Percentiles rank a stretch among this genome's conserved stretches.
These are phyloP conservation scores for Dovyalis caffra DNA, from an alignment of 345 rosid genomes.

Conservation along the genomic window DNA sequence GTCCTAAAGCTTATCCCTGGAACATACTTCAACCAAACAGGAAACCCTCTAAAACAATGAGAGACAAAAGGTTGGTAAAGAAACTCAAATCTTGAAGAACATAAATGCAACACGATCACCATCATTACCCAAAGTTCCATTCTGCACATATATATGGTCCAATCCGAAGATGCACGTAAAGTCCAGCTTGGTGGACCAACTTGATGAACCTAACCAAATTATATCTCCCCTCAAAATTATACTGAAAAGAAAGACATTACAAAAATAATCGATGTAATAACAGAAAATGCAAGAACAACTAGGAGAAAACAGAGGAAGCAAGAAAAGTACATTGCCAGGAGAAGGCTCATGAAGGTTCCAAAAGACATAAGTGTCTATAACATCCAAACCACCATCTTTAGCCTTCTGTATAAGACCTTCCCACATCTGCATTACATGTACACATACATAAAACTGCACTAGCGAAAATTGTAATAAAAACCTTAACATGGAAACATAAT, in stretches of 20 bases:
- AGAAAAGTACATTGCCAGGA: conserved; percentile 25
- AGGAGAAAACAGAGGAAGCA: neutral
- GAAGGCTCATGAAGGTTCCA: conserved; percentile 34
- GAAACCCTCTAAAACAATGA: conserved; percentile 26
- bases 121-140: conserved; percentile 28
- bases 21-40: conserved; percentile 35
- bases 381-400: conserved; percentile 31
- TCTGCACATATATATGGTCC: conserved; percentile 31
- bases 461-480: neutral
- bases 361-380: conserved; percentile 29
- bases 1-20: conserved; percentile 31
- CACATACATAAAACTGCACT: neutral
- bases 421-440: conserved; percentile 30
- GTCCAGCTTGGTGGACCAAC: conserved; percentile 23
- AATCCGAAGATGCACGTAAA: conserved; percentile 24
- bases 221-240: conserved; percentile 31
- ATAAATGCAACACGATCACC: neutral
- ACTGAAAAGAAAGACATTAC: neutral
- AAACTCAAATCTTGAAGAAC: neutral
- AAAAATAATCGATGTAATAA: neutral
- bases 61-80: neutral
- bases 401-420: conserved; percentile 31
- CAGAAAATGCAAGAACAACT: neutral
- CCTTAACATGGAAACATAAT: conserved; percentile 1
- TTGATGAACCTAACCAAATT: conserved; percentile 28